phyloP scores from a whole-genome alignment of 352 stramenopile genomes.

The Phytophthora pini region DNA sequence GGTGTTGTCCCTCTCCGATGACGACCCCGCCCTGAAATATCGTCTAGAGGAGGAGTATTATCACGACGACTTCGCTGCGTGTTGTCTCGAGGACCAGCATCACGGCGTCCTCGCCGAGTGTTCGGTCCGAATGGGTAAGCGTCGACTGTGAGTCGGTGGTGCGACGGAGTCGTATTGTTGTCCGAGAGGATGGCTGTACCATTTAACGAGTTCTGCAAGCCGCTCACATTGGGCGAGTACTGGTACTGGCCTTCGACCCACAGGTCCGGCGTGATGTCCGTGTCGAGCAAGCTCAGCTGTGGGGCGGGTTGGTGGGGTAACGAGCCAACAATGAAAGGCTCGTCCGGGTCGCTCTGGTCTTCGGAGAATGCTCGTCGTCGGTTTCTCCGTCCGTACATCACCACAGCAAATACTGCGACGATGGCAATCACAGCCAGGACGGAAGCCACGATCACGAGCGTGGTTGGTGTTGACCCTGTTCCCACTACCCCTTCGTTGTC shows the following conservation, averaged over 20 bases:
- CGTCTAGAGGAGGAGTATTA: slow-evolving; percentile 16
- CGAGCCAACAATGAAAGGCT: slow-evolving; percentile 38
- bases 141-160: slow-evolving; percentile 41
- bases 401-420: slow-evolving; percentile 33
- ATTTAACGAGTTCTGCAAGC: slow-evolving; percentile 35
- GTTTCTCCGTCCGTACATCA: slow-evolving; percentile 36
- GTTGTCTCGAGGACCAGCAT: slow-evolving; percentile 3
- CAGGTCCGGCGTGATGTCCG: slow-evolving; percentile 39
- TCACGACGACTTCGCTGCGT: not conserved
- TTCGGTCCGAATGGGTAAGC: slow-evolving; percentile 28
- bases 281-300: slow-evolving; percentile 37
- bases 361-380: slow-evolving; percentile 26
- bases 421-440: slow-evolving; percentile 33
- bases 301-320: slow-evolving; percentile 30
- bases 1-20: slow-evolving; percentile 33
- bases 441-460: slow-evolving; percentile 35
- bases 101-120: slow-evolving; percentile 17
- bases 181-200: slow-evolving; percentile 50
- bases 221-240: slow-evolving; percentile 42
- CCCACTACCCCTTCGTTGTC: slow-evolving; percentile 11
- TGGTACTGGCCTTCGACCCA: slow-evolving; percentile 42
- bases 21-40: slow-evolving; percentile 35
- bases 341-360: slow-evolving; percentile 22
- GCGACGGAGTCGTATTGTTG: slow-evolving; percentile 36
- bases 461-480: slow-evolving; percentile 27